Evolutionary conservation across 495 filamentous ascomycete species (phyloP), one percentile per base, ranked within the genome.

Genomic region (Friedmanniomyces simplex): DNA sequence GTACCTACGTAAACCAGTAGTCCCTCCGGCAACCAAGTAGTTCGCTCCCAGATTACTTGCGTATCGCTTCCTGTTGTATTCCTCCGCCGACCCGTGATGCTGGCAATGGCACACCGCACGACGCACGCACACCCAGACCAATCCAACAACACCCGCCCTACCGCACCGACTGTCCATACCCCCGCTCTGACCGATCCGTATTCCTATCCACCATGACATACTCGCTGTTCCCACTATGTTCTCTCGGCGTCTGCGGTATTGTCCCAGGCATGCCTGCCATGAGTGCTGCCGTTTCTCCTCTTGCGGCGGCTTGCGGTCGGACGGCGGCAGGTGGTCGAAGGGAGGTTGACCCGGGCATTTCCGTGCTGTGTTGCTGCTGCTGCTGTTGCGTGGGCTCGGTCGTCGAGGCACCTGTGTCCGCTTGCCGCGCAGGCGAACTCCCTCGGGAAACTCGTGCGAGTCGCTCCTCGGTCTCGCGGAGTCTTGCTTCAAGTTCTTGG

Each of bases 401-500:
- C 45, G 16, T 41, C 7, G 49, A 18, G 11, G 57, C 58, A 18
- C 42, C 52, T 24, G 48, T 20, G 13, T 36, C 42, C 46, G 58
- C 62, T 47, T 55, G 43, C 48, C 50, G 26, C 24, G 41, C 7
- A 46, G 59, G 59, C 13, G 63, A 65, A 25, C 26, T 56, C 20
- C 41, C 34, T 16, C 60, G 28, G 1, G 55, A 60, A 18, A 55
- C 70, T 30, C 63, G 56, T 70, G 87, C 84, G 12, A 97, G 78
- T 20, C 85, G 84, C 63, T 83, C 74, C 72, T 97, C 91, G 58
- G 91, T 88, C 64, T 89, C 88, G 60, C 82, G 85, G 51, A 97
- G 82, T 51, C 82, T 82, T 16, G 81, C 82, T 71, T 96, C 89
- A 54, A 97, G 83, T 39, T 82, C 82, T 71, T 95, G 83, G 62